phyloP scores from a whole-genome alignment of 805 yeast species.

The Crinitomyces ghanaensis region DNA sequence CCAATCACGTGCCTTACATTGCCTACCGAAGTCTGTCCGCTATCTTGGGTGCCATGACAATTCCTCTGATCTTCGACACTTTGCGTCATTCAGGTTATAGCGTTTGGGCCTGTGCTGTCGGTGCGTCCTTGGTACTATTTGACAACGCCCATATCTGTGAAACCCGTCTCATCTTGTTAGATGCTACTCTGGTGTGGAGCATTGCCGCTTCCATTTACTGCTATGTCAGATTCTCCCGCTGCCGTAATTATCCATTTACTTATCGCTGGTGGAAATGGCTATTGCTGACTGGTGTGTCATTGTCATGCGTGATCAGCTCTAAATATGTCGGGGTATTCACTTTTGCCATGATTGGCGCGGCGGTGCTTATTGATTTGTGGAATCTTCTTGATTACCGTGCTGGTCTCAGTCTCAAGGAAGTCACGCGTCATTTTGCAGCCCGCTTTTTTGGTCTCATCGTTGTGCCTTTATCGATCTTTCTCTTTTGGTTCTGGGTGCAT shows the following conservation, averaged over 20 bases:
- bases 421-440: constrained; percentile 60
- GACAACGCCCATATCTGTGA: constrained; percentile 88
- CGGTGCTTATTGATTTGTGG: constrained; percentile 85
- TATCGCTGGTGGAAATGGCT: constrained; percentile 83
- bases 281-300: constrained; percentile 64
- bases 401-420: constrained; percentile 42
- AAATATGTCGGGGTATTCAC: constrained; percentile 95
- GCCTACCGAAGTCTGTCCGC: constrained; percentile 76
- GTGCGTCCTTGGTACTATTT: constrained; percentile 62
- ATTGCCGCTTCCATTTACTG: constrained; percentile 72
- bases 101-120: constrained; percentile 66
- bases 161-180: constrained; percentile 81
- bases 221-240: constrained; percentile 62
- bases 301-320: constrained; percentile 88
- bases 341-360: constrained; percentile 74
- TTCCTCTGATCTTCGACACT: constrained; percentile 74
- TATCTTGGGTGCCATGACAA: constrained; percentile 66
- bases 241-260: constrained; percentile 56
- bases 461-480: constrained; percentile 70
- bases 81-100: constrained; percentile 77
- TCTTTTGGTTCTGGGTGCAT: constrained; percentile 88
- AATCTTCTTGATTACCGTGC: constrained; percentile 58
- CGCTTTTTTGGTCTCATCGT: constrained; percentile 62
- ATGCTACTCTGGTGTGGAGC: constrained; percentile 75
- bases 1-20: constrained; percentile 74